Conservation (phyloP, 331 rosid species). For the Malus hybrid region DNA sequence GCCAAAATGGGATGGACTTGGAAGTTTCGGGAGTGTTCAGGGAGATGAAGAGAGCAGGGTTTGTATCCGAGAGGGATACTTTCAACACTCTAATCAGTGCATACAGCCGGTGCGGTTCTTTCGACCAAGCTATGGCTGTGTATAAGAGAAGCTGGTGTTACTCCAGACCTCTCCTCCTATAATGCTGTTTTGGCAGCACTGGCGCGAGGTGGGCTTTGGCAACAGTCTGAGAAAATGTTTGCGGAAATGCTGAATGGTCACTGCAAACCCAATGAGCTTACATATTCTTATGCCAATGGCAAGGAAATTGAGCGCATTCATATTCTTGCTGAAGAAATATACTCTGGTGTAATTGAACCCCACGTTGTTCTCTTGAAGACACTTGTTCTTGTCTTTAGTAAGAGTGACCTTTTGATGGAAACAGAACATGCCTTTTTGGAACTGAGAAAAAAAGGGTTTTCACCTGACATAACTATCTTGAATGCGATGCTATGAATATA, state of each 20-base stretch:
- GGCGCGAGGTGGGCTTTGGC: constrained; percentile 85
- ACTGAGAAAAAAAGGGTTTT: constrained; percentile 43
- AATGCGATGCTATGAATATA: constrained; percentile 81
- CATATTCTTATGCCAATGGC: constrained; percentile 78
- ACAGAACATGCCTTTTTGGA: constrained; percentile 70
- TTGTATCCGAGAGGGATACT: constrained; percentile 80
- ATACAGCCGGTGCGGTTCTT: constrained; percentile 77
- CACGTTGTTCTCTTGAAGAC: constrained; percentile 72
- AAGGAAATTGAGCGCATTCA: constrained; percentile 52
- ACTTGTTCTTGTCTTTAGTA: constrained; percentile 70
- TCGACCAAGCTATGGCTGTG: constrained; percentile 68
- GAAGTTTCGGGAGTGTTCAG: constrained; percentile 72
- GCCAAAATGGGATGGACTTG: constrained; percentile 70
- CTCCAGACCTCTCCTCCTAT: constrained; percentile 73
- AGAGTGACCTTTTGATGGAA: constrained; percentile 59
- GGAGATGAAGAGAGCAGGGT: constrained; percentile 91
- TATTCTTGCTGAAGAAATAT: constrained; percentile 62
- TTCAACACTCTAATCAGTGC: constrained; percentile 78
- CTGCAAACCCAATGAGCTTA: constrained; percentile 70
- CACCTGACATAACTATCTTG: constrained; percentile 62
- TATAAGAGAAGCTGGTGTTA: constrained; percentile 70
- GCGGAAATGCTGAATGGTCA: constrained; percentile 63
- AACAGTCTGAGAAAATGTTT: constrained; percentile 68
- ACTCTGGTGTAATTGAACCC: constrained; percentile 52
- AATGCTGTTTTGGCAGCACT: constrained; percentile 81